Evolutionary conservation across 176 grass and related monocot species (phyloP).

Genomic region (Triticum dicoccoides): DNA sequence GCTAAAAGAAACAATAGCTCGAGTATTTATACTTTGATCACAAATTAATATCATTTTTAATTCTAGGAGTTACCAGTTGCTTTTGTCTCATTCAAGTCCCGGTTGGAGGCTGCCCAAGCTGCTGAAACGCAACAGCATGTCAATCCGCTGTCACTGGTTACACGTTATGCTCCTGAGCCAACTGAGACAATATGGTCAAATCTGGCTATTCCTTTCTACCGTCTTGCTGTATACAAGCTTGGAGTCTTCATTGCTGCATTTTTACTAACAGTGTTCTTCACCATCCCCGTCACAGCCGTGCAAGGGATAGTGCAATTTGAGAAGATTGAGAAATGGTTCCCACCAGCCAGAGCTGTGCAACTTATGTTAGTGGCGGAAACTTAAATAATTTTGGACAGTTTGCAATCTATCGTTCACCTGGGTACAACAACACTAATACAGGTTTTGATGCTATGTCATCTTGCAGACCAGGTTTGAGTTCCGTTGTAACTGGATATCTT

Average conservation of each 20-base stretch:
- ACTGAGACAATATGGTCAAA: conserved; percentile 71
- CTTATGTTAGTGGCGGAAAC: conserved; percentile 61
- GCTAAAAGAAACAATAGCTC: not conserved
- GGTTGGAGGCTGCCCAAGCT: conserved; percentile 62
- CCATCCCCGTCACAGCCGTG: conserved; percentile 75
- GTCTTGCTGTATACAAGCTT: conserved; percentile 47
- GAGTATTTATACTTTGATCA: not conserved
- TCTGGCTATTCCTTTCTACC: conserved; percentile 55
- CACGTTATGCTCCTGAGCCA: conserved; percentile 74
- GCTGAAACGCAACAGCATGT: conserved; percentile 63
- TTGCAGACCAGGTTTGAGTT: conserved; percentile 84
- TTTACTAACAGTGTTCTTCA: conserved; percentile 76
- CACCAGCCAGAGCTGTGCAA: conserved; percentile 69
- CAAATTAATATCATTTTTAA: conserved; percentile 15
- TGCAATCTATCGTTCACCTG: not conserved
- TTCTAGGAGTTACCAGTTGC: conserved; percentile 79
- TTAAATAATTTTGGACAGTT: not conserved
- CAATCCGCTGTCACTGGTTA: conserved; percentile 67
- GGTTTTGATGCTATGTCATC: conserved; percentile 15
- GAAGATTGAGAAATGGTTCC: conserved; percentile 83
- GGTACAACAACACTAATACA: conserved; percentile 1
- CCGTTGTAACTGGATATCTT: conserved; percentile 76
- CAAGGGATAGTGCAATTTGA: conserved; percentile 91
- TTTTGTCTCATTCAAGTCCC: conserved; percentile 87
- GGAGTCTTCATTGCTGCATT: conserved; percentile 56